Conservation (phyloP, 441 rosid species). For the Bruguiera hainesii region DNA sequence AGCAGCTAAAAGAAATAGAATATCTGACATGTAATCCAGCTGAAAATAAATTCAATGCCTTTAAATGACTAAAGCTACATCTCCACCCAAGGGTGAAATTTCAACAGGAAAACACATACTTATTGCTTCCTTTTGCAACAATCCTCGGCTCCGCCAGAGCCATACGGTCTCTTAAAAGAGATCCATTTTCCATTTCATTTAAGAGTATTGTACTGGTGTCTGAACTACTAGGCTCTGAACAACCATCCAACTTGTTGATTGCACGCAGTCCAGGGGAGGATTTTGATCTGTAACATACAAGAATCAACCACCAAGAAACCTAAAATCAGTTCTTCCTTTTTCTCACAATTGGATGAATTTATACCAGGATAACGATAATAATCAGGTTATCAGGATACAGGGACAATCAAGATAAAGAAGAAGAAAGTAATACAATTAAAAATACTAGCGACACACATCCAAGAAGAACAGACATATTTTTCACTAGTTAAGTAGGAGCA, state of each 20-base stretch:
- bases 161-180: conserved; percentile 54
- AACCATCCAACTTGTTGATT: conserved; percentile 54
- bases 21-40: background rate
- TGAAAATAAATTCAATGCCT: conserved; percentile 4
- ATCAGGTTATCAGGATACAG: background rate
- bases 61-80: background rate
- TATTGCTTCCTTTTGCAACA: conserved; percentile 55
- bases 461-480: background rate
- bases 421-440: background rate
- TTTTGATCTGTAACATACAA: conserved; percentile 54
- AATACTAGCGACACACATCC: background rate
- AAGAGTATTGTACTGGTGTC: conserved; percentile 41
- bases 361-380: conserved; percentile 2
- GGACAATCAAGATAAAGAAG: background rate
- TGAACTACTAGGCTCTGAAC: conserved; percentile 56
- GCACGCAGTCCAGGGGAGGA: conserved; percentile 53
- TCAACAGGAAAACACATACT: conserved; percentile 36
- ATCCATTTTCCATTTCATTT: conserved; percentile 55
- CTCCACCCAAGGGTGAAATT: conserved; percentile 6
- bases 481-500: background rate
- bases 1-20: conserved; percentile 3
- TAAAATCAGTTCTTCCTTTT: too few species aligned
- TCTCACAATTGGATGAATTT: background rate
- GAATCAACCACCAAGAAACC: background rate
- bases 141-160: conserved; percentile 49